These are phyloP conservation scores for Hortiboletus flavorubellus DNA, from an alignment of 768 basidiomycete genomes.

Conservation along the genomic window DNA sequence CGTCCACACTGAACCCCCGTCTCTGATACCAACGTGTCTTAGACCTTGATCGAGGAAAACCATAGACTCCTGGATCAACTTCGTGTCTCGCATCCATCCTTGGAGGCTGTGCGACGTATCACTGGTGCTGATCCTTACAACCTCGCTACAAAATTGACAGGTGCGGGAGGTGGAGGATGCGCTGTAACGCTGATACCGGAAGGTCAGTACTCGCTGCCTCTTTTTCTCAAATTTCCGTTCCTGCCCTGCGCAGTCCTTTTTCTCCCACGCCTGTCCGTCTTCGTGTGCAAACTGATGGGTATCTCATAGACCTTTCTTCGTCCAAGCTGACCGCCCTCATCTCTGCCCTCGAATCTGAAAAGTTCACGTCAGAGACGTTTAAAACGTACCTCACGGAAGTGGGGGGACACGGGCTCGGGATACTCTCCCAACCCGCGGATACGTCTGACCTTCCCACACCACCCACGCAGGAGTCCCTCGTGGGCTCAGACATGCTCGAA, in stretches of 20 bases:
- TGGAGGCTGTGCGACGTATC: slow-evolving; percentile 78
- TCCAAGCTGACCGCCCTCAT: slow-evolving; percentile 56
- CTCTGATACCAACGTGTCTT: slow-evolving; percentile 1
- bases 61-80: slow-evolving; percentile 80
- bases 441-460: slow-evolving; percentile 26
- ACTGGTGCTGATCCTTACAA: slow-evolving; percentile 61
- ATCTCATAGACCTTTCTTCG: slow-evolving; percentile 61
- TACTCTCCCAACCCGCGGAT: slow-evolving; percentile 56
- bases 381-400: slow-evolving; percentile 81
- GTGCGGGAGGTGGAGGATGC: slow-evolving; percentile 98
- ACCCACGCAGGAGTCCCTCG: slow-evolving; percentile 7
- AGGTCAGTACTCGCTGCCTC: slow-evolving; percentile 47
- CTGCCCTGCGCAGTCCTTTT: background rate
- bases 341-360: slow-evolving; percentile 41
- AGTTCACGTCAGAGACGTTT: slow-evolving; percentile 32
- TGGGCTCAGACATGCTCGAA: slow-evolving; percentile 10
- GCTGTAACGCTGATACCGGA: slow-evolving; percentile 94
- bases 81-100: slow-evolving; percentile 85
- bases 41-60: slow-evolving; percentile 88
- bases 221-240: background rate
- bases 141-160: slow-evolving; percentile 92
- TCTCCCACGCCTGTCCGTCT: background rate
- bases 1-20: background rate
- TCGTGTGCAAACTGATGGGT: background rate
- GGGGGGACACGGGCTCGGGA: slow-evolving; percentile 89